phyloP scores from a whole-genome alignment of 768 basidiomycete genomes.

The Rhizopogon salebrosus region DNA sequence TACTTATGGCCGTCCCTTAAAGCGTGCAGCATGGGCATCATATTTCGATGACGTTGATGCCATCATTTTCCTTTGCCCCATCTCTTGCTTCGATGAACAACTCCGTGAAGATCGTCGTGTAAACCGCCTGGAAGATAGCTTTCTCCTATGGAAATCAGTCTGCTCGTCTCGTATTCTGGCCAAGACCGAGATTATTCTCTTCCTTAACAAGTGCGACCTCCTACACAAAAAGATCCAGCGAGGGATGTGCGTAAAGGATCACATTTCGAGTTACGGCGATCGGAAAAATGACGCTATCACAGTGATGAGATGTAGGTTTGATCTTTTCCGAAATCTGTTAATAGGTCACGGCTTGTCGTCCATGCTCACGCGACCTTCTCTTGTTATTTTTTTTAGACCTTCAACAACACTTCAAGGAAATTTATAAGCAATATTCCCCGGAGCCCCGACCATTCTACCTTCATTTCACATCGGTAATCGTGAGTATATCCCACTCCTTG shows the following conservation, averaged over 20 bases:
- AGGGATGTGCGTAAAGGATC: constrained; percentile 61
- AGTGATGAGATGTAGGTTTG: constrained; percentile 61
- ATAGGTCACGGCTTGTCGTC: not conserved
- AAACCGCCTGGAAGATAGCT: constrained; percentile 75
- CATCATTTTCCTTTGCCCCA: constrained; percentile 72
- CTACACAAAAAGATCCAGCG: constrained; percentile 67
- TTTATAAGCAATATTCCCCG: constrained; percentile 57
- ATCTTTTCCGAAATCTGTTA: constrained; percentile 1
- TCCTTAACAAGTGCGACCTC: constrained; percentile 70
- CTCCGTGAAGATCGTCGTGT: constrained; percentile 64
- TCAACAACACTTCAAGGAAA: constrained; percentile 76
- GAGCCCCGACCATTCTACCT: constrained; percentile 62
- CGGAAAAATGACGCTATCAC: constrained; percentile 65
- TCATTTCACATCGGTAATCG: constrained; percentile 74
- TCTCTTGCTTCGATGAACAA: constrained; percentile 80
- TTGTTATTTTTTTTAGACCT: constrained; percentile 46
- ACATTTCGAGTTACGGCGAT: constrained; percentile 70
- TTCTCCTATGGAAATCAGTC: constrained; percentile 72
- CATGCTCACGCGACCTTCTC: constrained; percentile 8
- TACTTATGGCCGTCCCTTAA: constrained; percentile 7
- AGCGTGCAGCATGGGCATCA: constrained; percentile 75
- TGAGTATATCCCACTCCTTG: constrained; percentile 32
- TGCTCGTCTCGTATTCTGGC: constrained; percentile 62
- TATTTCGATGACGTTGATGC: constrained; percentile 82
- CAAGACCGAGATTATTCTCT: constrained; percentile 45